phyloP scores from a whole-genome alignment of 805 yeast genomes.

The Kurtzmaniella fragi region DNA sequence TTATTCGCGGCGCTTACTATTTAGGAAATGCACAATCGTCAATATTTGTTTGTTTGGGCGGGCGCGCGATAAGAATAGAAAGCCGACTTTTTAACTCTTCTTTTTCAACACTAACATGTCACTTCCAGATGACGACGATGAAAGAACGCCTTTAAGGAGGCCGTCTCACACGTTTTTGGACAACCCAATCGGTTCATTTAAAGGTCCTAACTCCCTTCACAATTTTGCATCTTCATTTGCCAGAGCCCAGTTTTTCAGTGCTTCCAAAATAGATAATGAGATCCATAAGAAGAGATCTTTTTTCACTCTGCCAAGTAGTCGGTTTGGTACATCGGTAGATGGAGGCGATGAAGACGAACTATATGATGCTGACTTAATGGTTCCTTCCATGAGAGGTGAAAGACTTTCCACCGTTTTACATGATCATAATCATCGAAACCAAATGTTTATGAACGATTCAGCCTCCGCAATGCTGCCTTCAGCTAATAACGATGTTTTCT shows the following conservation, averaged over 20 bases:
- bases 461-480: slow-evolving; percentile 5
- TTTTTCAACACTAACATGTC: not conserved
- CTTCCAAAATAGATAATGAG: slow-evolving; percentile 43
- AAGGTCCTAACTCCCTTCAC: slow-evolving; percentile 63
- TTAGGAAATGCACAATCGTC: no score
- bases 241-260: slow-evolving; percentile 69
- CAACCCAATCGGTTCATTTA: slow-evolving; percentile 49
- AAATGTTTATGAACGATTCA: slow-evolving; percentile 13
- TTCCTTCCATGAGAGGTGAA: slow-evolving; percentile 62
- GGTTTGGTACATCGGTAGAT: slow-evolving; percentile 8
- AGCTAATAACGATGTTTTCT: slow-evolving; percentile 29
- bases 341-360: slow-evolving; percentile 49
- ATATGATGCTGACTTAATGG: slow-evolving; percentile 63
- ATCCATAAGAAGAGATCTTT: slow-evolving; percentile 61
- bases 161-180: slow-evolving; percentile 21
- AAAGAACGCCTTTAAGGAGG: slow-evolving; percentile 8
- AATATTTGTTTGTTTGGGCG: no score
- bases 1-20: no score
- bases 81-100: not conserved
- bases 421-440: slow-evolving; percentile 23
- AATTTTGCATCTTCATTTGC: slow-evolving; percentile 76
- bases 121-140: not conserved
- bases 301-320: slow-evolving; percentile 25
- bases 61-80: no score
- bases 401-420: slow-evolving; percentile 54